Evolutionary conservation across 2,329 filamentous ascomycete genomes (phyloP), one percentile per base, ranked within the genome.

Genomic region (Sporothrix humicola): DNA sequence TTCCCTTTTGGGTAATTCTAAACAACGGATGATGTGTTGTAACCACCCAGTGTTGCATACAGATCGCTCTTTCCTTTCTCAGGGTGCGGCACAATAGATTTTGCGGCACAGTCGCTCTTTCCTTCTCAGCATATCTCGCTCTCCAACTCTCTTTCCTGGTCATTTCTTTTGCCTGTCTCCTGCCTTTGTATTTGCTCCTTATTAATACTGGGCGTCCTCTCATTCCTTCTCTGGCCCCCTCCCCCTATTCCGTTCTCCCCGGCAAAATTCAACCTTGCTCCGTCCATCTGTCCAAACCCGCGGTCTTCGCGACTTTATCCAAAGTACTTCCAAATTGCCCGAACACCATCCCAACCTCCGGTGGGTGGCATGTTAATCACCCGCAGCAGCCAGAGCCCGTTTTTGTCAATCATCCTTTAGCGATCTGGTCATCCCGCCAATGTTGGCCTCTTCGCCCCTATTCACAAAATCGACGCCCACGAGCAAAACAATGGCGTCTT

Each of bases 231-330:
- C 23, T 13, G 9, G 59, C 54, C 54, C 6, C 37, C 23, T n/a
- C 15, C 31, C 52, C 37, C 52, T 59, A 31, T 54, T 58, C 69
- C 42, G 15, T 10, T 46, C 17, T 65, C 12, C 37, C 42, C 61
- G 61, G 61, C 61, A 65, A 65, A 65, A 65, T 46, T 13, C 61
- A 46, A 23, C 42, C 20, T 46, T 46, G 37, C 61, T 46, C n/a
- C n/a, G 61, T 15, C n/a, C 37, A 65, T 65, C n/a, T 65, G 37
- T 6, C 20, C 42, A 46, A 44, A 65, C 12, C n/a, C n/a, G 9
- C 31, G n/a, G 31, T n/a, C n/a, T 12, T 31, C 17, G 23, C 52
- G 52, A 71, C 37, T 69, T 71, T 71, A 71, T 59, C 69, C 69
- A 71, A 42, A 71, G 31, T 59, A 15, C 69, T 9, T 23, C 52